Evolutionary conservation across 306 rosid species (phyloP).

Genomic region (Trifolium dubium): DNA sequence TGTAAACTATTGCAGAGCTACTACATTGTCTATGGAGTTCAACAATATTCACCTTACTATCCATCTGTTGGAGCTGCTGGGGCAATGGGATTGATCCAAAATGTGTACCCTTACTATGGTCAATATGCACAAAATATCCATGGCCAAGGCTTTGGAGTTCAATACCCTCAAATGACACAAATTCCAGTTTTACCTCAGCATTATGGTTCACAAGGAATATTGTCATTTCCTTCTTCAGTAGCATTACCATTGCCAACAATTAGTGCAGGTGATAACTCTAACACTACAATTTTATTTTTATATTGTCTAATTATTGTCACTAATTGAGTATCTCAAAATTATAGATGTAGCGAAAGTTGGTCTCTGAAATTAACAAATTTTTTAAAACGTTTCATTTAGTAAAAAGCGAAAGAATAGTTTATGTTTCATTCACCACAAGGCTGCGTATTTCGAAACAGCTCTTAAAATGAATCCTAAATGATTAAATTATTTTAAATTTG

Average conservation of each 20-base stretch:
- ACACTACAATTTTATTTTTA: neutral
- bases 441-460: neutral
- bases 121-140: conserved; percentile 72
- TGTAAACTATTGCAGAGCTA: conserved; percentile 57
- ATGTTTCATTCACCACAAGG: neutral
- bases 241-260: conserved; percentile 55
- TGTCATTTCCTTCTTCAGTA: conserved; percentile 67
- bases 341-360: neutral
- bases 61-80: conserved; percentile 65
- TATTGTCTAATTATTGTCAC: neutral
- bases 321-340: neutral
- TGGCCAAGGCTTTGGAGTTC: conserved; percentile 67
- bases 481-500: neutral
- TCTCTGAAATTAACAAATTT: neutral
- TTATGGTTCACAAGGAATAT: conserved; percentile 61
- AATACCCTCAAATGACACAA: conserved; percentile 72
- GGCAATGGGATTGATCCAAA: conserved; percentile 59
- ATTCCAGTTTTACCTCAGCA: conserved; percentile 74
- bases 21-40: conserved; percentile 82
- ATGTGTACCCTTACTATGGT: conserved; percentile 72
- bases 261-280: conserved; percentile 55
- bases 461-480: too few relatives aligned
- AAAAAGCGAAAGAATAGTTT: neutral
- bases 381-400: neutral
- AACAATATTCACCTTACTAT: conserved; percentile 75